Base-by-base conservation (phyloP, 495 filamentous ascomycete genomes). In the Alectoria sarmentosa region DNA sequence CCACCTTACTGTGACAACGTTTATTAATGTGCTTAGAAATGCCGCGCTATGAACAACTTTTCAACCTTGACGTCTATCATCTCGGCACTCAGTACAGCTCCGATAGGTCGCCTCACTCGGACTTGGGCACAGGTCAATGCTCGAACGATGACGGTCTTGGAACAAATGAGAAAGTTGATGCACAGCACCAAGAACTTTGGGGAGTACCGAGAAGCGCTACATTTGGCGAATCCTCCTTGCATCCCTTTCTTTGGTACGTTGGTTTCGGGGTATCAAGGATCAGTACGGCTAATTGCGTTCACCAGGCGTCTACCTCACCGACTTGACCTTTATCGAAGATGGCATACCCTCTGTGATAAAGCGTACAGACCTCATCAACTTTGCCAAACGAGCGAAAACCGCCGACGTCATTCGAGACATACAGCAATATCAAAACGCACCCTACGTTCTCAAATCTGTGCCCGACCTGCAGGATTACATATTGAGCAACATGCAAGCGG, bases 41-140 rank as follows among this genome's bases (percentile, higher is more conserved):
- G 94, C 72, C 93, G 94, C 48, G 63, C 77, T 58, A 78, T 98
- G 58, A 98, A 98, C 78, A 98, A 98, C 77, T 98, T 92, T 75
- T 98, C 95, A 30, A 97, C 94, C 8, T 78, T 98, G 48, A 98
- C 94, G n/a, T 96, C 95, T 13, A 98, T 98, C 73, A 96, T 98
- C 63, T 98, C 94, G 1, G 95, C 94, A 4, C 81, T 98, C 39
- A 89, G 89, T 61, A 96, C 94, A 15, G 91, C 94, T 26, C 93
- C 94, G 21, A 97, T 98, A 61, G 90, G 94, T 73, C 91, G 94
- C 65, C 82, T 98, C 57, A 89, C 88, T 72, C 82, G 94, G 58
- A 98, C 95, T n/a, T 98, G 94, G 94, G 84, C 87, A 64, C 89
- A 92, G 71, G 90, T 98, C 26, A 93, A 91, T 65, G 85, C 86